Evolutionary conservation across 1,139 yeast genomes (phyloP).

Genomic region (Pichia inconspicua): DNA sequence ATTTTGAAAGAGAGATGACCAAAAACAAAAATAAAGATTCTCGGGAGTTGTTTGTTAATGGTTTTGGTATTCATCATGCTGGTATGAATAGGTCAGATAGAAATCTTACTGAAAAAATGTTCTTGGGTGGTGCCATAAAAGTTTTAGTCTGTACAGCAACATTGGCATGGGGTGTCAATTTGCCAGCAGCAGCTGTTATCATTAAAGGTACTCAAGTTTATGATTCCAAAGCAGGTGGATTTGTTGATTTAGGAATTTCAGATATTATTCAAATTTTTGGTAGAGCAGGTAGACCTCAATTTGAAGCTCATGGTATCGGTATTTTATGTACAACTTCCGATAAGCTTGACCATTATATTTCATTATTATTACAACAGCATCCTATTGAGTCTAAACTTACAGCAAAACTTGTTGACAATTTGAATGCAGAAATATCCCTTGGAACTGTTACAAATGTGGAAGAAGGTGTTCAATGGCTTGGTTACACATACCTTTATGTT

Average conservation of each 20-base stretch:
- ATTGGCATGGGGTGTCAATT: conserved; percentile 98
- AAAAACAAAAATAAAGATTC: conserved; percentile 74
- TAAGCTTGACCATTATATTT: conserved; percentile 74
- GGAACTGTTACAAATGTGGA: conserved; percentile 94
- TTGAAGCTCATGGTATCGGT: conserved; percentile 88
- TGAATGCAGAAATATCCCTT: conserved; percentile 91
- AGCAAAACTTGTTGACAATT: conserved; percentile 75
- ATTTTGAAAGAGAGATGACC: conserved; percentile 57
- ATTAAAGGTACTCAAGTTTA: conserved; percentile 95
- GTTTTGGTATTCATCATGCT: conserved; percentile 95
- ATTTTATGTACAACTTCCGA: conserved; percentile 80
- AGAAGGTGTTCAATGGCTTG: conserved; percentile 94
- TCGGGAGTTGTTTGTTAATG: conserved; percentile 69
- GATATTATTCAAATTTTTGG: conserved; percentile 98
- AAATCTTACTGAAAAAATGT: conserved; percentile 82
- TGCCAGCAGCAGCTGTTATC: conserved; percentile 97
- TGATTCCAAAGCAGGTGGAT: conserved; percentile 92
- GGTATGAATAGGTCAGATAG: conserved; percentile 93
- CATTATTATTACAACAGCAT: conserved; percentile 86
- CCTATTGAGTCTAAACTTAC: conserved; percentile 86
- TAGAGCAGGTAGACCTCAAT: conserved; percentile 99
- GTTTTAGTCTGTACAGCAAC: conserved; percentile 96
- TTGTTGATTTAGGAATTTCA: conserved; percentile 84
- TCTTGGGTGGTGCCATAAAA: conserved; percentile 75
- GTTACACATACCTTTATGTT: conserved; percentile 89